Percentiles rank a stretch among this genome's conserved stretches.
Conservation (phyloP, 2,329 filamentous ascomycete genomes). For the Calonectria ilicicola region DNA sequence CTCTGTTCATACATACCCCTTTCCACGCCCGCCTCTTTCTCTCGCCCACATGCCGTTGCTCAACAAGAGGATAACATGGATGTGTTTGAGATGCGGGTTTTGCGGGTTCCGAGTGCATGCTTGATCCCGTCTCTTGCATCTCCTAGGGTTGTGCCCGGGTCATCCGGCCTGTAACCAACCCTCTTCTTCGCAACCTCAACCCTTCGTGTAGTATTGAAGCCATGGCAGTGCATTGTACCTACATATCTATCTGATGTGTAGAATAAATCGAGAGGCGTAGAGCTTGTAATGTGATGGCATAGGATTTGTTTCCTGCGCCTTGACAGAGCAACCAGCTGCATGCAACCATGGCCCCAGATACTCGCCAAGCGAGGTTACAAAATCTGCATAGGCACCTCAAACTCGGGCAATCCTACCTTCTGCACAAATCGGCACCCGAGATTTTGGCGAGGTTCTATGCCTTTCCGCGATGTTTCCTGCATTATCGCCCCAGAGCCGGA, state of each 20-base stretch:
- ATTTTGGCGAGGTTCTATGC: neutral
- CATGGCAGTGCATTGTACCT: neutral
- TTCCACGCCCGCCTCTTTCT: neutral
- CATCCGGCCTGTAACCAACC: constrained; percentile 8
- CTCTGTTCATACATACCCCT: neutral
- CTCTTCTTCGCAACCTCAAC: neutral
- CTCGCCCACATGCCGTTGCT: constrained; percentile 1
- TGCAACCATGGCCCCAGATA: constrained; percentile 8
- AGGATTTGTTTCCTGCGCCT: constrained; percentile 3
- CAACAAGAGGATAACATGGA: neutral
- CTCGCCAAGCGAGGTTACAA: neutral
- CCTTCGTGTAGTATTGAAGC: neutral
- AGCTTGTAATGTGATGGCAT: neutral
- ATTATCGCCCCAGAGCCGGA: neutral
- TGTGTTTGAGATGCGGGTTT: neutral
- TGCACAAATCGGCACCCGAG: neutral
- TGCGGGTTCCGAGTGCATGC: neutral
- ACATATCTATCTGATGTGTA: constrained; percentile 1
- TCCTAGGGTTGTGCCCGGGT: neutral
- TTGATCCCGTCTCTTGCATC: neutral
- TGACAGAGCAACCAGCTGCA: constrained; percentile 4
- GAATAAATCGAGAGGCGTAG: neutral
- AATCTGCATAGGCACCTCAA: neutral
- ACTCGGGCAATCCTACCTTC: neutral
- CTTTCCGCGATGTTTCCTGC: neutral